Percentiles rank a stretch among this genome's conserved stretches.
phyloP scores from a whole-genome alignment of 345 rosid genomes.

The Salix udensis region DNA sequence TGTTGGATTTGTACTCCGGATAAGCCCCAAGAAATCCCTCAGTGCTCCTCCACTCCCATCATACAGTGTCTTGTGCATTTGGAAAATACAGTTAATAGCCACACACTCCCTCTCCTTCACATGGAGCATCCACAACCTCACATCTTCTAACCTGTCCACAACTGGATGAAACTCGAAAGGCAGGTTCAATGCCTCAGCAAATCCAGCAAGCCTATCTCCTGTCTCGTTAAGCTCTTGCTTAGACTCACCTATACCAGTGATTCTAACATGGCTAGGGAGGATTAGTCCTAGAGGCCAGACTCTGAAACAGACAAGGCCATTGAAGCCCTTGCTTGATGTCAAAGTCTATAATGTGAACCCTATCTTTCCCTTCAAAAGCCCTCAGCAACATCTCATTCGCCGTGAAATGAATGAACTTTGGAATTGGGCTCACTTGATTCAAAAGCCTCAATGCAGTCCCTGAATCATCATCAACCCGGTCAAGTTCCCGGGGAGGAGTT shows the following conservation, averaged over 20 bases:
- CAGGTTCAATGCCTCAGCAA: slow-evolving; percentile 76
- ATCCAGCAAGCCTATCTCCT: slow-evolving; percentile 76
- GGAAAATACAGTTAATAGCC: slow-evolving; percentile 76
- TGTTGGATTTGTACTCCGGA: slow-evolving; percentile 75
- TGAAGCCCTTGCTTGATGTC: slow-evolving; percentile 98
- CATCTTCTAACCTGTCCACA: slow-evolving; percentile 92
- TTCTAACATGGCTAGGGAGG: slow-evolving; percentile 88
- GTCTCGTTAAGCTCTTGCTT: slow-evolving; percentile 88
- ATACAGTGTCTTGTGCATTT: slow-evolving; percentile 82
- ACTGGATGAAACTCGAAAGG: slow-evolving; percentile 95
- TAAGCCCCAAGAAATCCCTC: slow-evolving; percentile 72
- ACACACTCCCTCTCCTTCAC: slow-evolving; percentile 84
- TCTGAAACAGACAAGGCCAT: slow-evolving; percentile 95
- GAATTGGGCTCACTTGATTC: slow-evolving; percentile 88
- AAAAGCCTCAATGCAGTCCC: slow-evolving; percentile 80
- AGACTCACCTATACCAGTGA: slow-evolving; percentile 91
- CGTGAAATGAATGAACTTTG: slow-evolving; percentile 86
- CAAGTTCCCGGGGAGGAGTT: slow-evolving; percentile 72
- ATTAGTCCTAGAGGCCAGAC: slow-evolving; percentile 67
- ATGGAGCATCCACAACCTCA: slow-evolving; percentile 98
- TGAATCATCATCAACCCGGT: slow-evolving; percentile 60
- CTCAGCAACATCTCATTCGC: slow-evolving; percentile 82
- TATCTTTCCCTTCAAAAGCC: slow-evolving; percentile 89
- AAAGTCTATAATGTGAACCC: slow-evolving; percentile 87
- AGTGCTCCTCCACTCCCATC: slow-evolving; percentile 61